These are phyloP conservation scores for Hypoxylon sp. DNA, from an alignment of 2,329 filamentous ascomycete genomes.

Conservation along the genomic window DNA sequence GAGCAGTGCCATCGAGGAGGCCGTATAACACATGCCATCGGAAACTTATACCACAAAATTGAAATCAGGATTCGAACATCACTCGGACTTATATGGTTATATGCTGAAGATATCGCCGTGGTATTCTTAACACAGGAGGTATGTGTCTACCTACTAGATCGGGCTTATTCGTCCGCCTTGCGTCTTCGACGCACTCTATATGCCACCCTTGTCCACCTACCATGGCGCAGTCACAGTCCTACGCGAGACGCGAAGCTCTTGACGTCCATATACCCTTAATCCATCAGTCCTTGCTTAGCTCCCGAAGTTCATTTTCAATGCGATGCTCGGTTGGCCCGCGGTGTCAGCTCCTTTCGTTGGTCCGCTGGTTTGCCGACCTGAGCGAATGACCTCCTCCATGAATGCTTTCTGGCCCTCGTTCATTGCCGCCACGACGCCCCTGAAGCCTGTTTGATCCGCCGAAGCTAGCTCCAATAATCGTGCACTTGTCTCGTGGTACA, in stretches of 20 bases:
- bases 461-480: slow-evolving; percentile 85
- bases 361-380: slow-evolving; percentile 64
- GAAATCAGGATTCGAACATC: background rate
- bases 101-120: background rate
- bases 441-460: slow-evolving; percentile 79
- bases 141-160: background rate
- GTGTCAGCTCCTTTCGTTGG: slow-evolving; percentile 57
- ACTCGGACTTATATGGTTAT: background rate
- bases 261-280: background rate
- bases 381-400: slow-evolving; percentile 84
- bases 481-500: slow-evolving; percentile 79
- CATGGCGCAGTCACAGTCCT: background rate
- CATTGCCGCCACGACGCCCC: slow-evolving; percentile 78
- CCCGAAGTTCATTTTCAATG: slow-evolving; percentile 93
- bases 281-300: slow-evolving; percentile 45
- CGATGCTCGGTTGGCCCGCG: slow-evolving; percentile 81
- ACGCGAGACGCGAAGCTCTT: background rate
- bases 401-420: slow-evolving; percentile 77
- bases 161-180: background rate
- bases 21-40: too few species aligned
- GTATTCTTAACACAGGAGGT: background rate
- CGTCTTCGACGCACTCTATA: background rate
- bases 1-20: too few species aligned
- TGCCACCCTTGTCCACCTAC: background rate
- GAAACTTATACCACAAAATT: background rate